Evolutionary conservation across 768 basidiomycete species (phyloP), one percentile per base, ranked within the genome.

Genomic region (Astraeus odoratus): DNA sequence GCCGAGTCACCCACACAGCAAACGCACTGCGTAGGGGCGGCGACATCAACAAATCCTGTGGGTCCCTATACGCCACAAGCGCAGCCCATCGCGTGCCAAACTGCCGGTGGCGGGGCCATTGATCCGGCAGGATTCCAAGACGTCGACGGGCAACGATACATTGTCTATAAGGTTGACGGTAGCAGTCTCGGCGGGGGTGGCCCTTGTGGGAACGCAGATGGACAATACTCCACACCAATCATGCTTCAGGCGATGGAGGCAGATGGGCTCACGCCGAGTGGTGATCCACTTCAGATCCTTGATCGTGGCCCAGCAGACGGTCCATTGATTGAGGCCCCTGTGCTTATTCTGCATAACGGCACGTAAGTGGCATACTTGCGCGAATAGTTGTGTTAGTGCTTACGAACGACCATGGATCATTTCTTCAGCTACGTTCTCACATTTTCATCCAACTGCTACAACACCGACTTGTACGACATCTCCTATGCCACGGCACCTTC

Each of bases 101-200:
- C 51, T 5, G 35, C 39, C 27, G 47, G 49, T 16, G 63, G 63
- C 16, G 60, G 63, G 18, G 51, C 51, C 4, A 65, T 65, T 37
- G 61, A 65, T 43, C 48, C 58, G 1, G 54, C 56, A 9, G 61
- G 59, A 1, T 55, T 55, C 51, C 45, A 57, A 6, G 55, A 54
- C 25, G 49, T 53, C 29, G 53, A 50, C n/a, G 62, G 65, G 12
- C 42, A 29, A 19, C 51, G 51, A 5, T 66, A 56, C 46, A 49
- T 61, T 22, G 58, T 59, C 9, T 63, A 49, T 24, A 51, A 51
- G 46, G 56, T 66, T n/a, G 65, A 66, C 35, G 65, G 65, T 4
- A 66, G 61, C 53, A 59, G 51, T 26, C 50, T 58, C 35, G 59
- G 62, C 15, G 53, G 59, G 20, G 61, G 57, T 6, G 59, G 59